Conservation (phyloP, 257 asterid species). For the Dorcoceras hygrometricum region DNA sequence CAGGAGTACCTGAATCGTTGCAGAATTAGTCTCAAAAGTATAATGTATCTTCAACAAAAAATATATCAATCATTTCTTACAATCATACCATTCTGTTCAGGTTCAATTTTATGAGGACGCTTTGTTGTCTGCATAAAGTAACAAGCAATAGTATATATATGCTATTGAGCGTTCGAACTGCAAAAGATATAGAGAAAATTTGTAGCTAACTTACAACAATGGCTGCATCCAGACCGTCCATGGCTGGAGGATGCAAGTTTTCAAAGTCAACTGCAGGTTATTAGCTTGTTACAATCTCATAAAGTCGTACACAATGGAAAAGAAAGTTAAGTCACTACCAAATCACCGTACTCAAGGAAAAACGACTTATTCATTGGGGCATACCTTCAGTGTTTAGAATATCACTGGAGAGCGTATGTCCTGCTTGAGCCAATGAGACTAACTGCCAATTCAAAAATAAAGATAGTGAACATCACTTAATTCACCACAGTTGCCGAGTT, state of each 20-base stretch:
- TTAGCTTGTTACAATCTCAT: slow-evolving; percentile 26
- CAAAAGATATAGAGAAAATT: slow-evolving; percentile 6
- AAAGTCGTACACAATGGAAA: slow-evolving; percentile 1
- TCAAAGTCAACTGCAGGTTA: slow-evolving; percentile 70
- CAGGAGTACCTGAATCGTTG: slow-evolving; percentile 47
- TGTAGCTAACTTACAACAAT: slow-evolving; percentile 58
- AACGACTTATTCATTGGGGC: slow-evolving; percentile 14
- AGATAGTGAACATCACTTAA: slow-evolving; percentile 28
- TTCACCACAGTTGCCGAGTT: slow-evolving; percentile 16
- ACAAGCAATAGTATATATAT: slow-evolving; percentile 3
- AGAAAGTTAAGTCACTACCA: slow-evolving; percentile 3
- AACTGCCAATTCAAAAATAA: slow-evolving; percentile 41
- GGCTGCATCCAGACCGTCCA: slow-evolving; percentile 83
- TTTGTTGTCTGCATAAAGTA: slow-evolving; percentile 55
- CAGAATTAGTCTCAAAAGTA: slow-evolving; percentile 26
- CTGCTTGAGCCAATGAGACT: slow-evolving; percentile 85
- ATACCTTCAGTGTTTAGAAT: slow-evolving; percentile 58
- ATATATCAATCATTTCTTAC: slow-evolving; percentile 22
- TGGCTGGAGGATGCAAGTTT: slow-evolving; percentile 65
- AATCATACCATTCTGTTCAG: slow-evolving; percentile 70
- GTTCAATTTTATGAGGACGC: slow-evolving; percentile 42
- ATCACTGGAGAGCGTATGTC: slow-evolving; percentile 55
- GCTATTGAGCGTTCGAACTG: not conserved
- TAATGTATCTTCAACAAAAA: not conserved
- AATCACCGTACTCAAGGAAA: slow-evolving; percentile 1